These are phyloP conservation scores for Amaranthus palmeri DNA, from an alignment of 148 eudicot genomes.

Conservation along the genomic window DNA sequence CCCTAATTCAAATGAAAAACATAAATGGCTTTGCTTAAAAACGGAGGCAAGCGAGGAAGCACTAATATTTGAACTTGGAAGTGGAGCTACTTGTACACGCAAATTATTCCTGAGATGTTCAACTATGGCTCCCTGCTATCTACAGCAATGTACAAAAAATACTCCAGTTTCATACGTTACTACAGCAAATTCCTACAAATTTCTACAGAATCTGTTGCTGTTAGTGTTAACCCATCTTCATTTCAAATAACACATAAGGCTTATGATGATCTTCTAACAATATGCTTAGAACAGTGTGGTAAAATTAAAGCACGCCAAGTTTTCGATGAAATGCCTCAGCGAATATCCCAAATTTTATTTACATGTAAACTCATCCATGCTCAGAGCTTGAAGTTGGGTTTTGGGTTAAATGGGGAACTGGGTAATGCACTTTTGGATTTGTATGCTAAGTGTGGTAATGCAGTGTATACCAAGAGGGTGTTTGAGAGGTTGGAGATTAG, in stretches of 20 bases:
- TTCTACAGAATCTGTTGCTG: neutral
- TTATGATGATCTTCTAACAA: constrained; percentile 27
- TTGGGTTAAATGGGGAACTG: constrained; percentile 42
- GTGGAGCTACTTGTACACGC: too few species aligned
- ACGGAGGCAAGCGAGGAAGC: neutral
- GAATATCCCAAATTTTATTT: constrained; percentile 30
- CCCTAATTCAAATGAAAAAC: too few species aligned
- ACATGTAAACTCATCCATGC: constrained; percentile 41
- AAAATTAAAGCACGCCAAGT: constrained; percentile 46
- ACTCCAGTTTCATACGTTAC: constrained; percentile 13
- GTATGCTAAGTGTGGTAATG: constrained; percentile 74
- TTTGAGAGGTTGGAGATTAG: constrained; percentile 43
- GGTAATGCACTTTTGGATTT: constrained; percentile 72
- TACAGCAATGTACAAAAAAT: constrained; percentile 12
- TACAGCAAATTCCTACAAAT: constrained; percentile 9
- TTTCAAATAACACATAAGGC: neutral
- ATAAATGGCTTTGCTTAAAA: neutral
- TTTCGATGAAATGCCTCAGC: constrained; percentile 73
- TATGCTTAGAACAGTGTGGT: constrained; percentile 53
- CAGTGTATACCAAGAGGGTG: constrained; percentile 43
- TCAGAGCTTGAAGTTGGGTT: constrained; percentile 46
- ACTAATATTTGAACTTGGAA: too few species aligned
- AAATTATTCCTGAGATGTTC: neutral
- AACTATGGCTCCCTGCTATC: neutral
- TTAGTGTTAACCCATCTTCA: constrained; percentile 5